phyloP scores from a whole-genome alignment of 2,329 filamentous ascomycete genomes.

The Parastagonospora avenae region DNA sequence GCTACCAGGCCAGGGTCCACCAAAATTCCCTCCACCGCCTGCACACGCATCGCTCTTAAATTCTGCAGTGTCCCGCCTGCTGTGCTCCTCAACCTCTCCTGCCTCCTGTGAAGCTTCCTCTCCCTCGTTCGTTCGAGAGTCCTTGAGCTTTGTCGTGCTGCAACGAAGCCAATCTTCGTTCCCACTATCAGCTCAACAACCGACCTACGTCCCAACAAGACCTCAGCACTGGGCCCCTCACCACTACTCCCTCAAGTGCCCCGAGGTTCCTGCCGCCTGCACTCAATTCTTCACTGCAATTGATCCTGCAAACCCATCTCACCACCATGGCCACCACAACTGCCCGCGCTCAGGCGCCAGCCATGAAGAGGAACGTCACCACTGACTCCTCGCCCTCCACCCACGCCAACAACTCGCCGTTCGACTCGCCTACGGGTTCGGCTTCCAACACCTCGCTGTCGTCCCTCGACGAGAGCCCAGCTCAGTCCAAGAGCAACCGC shows the following conservation, averaged over 20 bases:
- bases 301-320: background rate
- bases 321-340: conserved; percentile 55
- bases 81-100: conserved; percentile 5
- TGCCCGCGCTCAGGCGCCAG: conserved; percentile 58
- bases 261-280: background rate
- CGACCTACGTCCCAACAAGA: conserved; percentile 32
- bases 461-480: conserved; percentile 72
- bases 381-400: conserved; percentile 60
- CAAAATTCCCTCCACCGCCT: conserved; percentile 33
- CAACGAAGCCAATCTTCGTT: conserved; percentile 5
- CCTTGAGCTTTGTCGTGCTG: conserved; percentile 1
- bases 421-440: conserved; percentile 66
- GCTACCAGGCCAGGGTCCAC: conserved; percentile 17
- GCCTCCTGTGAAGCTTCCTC: conserved; percentile 6
- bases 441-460: conserved; percentile 89
- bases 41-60: conserved; percentile 17
- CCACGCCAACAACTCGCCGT: conserved; percentile 59
- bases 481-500: conserved; percentile 48
- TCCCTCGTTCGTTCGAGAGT: conserved; percentile 3
- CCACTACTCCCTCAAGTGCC: background rate
- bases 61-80: conserved; percentile 20
- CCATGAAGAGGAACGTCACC: conserved; percentile 53
- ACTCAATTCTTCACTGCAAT: background rate
- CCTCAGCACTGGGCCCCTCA: conserved; percentile 12
- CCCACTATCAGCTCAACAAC: conserved; percentile 18